phyloP scores from a whole-genome alignment of 108 stramenopile genomes.

The Asterionellopsis glacialis region DNA sequence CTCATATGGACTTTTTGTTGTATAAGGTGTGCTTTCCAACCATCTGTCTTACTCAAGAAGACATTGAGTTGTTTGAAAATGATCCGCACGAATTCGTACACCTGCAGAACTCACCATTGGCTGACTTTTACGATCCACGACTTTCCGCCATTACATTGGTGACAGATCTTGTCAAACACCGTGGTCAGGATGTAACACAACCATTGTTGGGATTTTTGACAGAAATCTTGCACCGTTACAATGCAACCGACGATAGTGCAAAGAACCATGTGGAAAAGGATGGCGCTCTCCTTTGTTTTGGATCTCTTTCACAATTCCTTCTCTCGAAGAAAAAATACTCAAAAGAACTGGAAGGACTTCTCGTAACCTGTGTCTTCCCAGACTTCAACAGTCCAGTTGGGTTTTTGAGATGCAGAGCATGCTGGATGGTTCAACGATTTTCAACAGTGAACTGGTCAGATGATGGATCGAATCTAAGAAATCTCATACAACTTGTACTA shows the following conservation, averaged over 20 bases:
- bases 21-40: conserved; percentile 95
- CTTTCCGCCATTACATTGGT: conserved; percentile 92
- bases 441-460: conserved; percentile 67
- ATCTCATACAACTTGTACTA: conserved; percentile 59
- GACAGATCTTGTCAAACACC: conserved; percentile 87
- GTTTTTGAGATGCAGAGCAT: conserved; percentile 90
- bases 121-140: conserved; percentile 93
- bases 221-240: conserved; percentile 79
- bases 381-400: conserved; percentile 89
- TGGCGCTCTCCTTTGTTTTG: conserved; percentile 86
- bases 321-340: conserved; percentile 80
- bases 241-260: conserved; percentile 47
- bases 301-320: conserved; percentile 77
- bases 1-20: conserved; percentile 95
- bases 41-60: conserved; percentile 83
- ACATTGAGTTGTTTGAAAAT: conserved; percentile 87
- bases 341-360: conserved; percentile 73
- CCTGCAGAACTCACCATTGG: conserved; percentile 88
- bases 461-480: conserved; percentile 69
- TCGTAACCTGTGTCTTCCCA: conserved; percentile 90
- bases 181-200: conserved; percentile 88
- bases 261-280: conserved; percentile 92
- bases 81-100: conserved; percentile 97
- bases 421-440: conserved; percentile 94
- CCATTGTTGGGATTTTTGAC: conserved; percentile 77